phyloP scores from a whole-genome alignment of 768 basidiomycete genomes.

The Cytidiella melzeri region DNA sequence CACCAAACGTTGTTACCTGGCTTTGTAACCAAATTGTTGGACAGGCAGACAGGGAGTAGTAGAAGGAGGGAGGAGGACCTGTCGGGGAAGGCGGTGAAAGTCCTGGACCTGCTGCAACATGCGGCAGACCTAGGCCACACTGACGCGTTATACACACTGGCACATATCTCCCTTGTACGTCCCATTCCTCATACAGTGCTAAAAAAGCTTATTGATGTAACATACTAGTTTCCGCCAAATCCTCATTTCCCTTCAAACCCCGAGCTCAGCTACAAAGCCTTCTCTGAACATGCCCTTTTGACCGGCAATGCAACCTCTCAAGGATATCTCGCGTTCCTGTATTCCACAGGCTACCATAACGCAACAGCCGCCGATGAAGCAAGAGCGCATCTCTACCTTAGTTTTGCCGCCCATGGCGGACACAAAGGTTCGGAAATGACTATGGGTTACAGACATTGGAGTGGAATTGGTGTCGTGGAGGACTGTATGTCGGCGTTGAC shows the following conservation, averaged over 20 bases:
- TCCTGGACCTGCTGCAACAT: constrained; percentile 73
- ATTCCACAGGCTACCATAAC: constrained; percentile 76
- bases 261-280: constrained; percentile 55
- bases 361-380: constrained; percentile 63
- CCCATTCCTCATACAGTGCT: background rate
- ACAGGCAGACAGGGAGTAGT: constrained; percentile 31
- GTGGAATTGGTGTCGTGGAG: constrained; percentile 87
- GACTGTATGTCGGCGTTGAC: constrained; percentile 76
- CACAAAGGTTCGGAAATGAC: constrained; percentile 89
- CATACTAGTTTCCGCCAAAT: constrained; percentile 64
- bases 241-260: constrained; percentile 58
- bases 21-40: constrained; percentile 34
- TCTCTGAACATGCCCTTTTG: constrained; percentile 51
- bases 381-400: constrained; percentile 86
- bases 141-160: constrained; percentile 68
- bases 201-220: background rate
- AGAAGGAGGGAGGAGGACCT: constrained; percentile 61
- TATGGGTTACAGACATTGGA: constrained; percentile 91
- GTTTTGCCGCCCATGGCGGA: constrained; percentile 86
- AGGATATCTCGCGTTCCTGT: constrained; percentile 79
- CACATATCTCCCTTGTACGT: constrained; percentile 61
- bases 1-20: constrained; percentile 50
- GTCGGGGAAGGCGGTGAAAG: constrained; percentile 69
- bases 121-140: constrained; percentile 72
- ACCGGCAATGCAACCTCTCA: constrained; percentile 89